Evolutionary conservation across 257 asterid species (phyloP).

Genomic region (Solanum phureja): DNA sequence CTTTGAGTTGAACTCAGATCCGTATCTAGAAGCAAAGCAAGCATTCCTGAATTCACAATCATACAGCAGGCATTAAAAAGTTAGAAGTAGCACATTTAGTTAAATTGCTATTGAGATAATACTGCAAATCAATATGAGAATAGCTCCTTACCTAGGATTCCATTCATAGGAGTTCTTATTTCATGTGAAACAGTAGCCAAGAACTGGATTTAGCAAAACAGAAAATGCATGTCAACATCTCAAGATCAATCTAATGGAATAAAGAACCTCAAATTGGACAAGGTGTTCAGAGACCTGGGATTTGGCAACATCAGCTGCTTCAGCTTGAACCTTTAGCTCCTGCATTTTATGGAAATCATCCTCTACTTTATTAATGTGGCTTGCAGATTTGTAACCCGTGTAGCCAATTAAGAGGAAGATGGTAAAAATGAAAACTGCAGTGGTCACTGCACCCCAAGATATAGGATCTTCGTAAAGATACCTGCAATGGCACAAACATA

Average conservation of each 20-base stretch:
- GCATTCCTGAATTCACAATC: conserved; percentile 58
- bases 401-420: conserved; percentile 50
- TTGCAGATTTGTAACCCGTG: conserved; percentile 46
- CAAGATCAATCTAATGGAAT: not conserved
- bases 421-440: conserved; percentile 42
- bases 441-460: conserved; percentile 47
- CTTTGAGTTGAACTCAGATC: conserved; percentile 75
- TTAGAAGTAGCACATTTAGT: not conserved
- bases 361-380: conserved; percentile 70
- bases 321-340: conserved; percentile 70
- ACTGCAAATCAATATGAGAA: not conserved
- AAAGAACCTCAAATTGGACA: not conserved
- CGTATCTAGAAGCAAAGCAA: conserved; percentile 67
- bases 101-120: not conserved
- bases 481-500: conserved; percentile 23
- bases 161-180: conserved; percentile 97
- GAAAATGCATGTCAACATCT: conserved; percentile 2
- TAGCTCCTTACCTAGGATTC: conserved; percentile 58
- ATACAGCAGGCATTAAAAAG: not conserved
- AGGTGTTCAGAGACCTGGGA: conserved; percentile 50
- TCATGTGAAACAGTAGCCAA: conserved; percentile 96
- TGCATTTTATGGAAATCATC: conserved; percentile 74
- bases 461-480: conserved; percentile 75
- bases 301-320: conserved; percentile 91
- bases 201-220: conserved; percentile 39